phyloP scores from a whole-genome alignment of 2,329 filamentous ascomycete genomes.

The Ophiognomonia clavigignenti-juglandacearum region DNA sequence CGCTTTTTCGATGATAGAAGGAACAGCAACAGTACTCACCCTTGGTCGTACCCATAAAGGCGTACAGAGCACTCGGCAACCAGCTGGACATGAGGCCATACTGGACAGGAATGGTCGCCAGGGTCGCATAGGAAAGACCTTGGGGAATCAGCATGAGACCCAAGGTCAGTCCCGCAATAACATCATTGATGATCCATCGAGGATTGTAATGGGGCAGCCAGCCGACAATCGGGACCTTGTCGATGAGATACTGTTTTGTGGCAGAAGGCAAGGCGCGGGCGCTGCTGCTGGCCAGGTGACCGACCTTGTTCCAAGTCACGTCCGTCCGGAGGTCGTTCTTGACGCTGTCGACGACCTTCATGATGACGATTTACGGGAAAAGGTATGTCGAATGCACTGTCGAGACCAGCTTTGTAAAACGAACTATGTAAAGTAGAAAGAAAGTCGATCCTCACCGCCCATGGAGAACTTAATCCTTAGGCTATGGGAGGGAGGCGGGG shows the following conservation, averaged over 20 bases:
- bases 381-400: not conserved
- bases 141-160: conserved; percentile 59
- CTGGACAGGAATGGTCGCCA: conserved; percentile 56
- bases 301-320: conserved; percentile 30
- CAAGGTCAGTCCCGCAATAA: conserved; percentile 56
- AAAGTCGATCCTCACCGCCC: too few species aligned
- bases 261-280: conserved; percentile 43
- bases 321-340: conserved; percentile 32
- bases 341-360: conserved; percentile 20
- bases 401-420: not conserved
- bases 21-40: conserved; percentile 32
- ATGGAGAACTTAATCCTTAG: too few species aligned
- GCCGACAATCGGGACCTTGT: conserved; percentile 57
- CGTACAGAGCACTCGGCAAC: conserved; percentile 52
- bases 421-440: not conserved
- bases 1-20: not conserved
- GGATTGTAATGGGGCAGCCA: conserved; percentile 60
- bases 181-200: conserved; percentile 57
- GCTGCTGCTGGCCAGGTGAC: conserved; percentile 25
- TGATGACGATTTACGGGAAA: conserved; percentile 5
- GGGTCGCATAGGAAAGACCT: conserved; percentile 57
- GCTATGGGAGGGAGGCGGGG: too few species aligned
- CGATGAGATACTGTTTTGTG: conserved; percentile 49
- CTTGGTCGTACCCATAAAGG: conserved; percentile 59
- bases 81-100: conserved; percentile 57